A percentile compares a stretch with the other conserved stretches of the same genome.
Conservation (phyloP, 1,284 basidiomycete species). For the Cutaneotrichosporon curvatum region DNA sequence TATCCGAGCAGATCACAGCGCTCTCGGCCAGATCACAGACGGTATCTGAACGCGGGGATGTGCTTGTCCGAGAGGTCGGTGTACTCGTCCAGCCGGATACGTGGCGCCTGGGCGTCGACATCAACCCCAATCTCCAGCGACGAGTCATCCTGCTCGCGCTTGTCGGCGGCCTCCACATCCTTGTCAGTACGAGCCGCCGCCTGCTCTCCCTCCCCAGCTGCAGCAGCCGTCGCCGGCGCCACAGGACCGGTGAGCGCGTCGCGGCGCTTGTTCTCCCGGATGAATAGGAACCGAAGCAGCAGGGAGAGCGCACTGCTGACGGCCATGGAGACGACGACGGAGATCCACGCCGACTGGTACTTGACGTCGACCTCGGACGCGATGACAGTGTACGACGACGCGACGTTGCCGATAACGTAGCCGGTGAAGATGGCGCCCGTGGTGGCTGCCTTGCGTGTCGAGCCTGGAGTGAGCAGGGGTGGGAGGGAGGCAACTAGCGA, state of each 20-base stretch:
- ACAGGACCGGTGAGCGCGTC: slow-evolving; percentile 5
- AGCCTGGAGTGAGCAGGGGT: slow-evolving; percentile 18
- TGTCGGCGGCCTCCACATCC: slow-evolving; percentile 1
- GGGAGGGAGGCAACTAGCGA: too few relatives aligned
- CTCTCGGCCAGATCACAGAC: too few relatives aligned
- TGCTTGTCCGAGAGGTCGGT: slow-evolving; percentile 35
- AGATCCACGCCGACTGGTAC: slow-evolving; percentile 50
- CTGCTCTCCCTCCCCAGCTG: too few relatives aligned
- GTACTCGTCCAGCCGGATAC: slow-evolving; percentile 14
- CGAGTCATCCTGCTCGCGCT: background rate
- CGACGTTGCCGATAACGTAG: slow-evolving; percentile 45
- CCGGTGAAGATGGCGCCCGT: slow-evolving; percentile 46
- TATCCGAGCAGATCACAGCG: too few relatives aligned
- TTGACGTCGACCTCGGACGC: slow-evolving; percentile 38
- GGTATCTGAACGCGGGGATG: slow-evolving; percentile 31
- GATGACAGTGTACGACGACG: slow-evolving; percentile 43
- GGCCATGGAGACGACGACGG: slow-evolving; percentile 45
- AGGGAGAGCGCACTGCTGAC: slow-evolving; percentile 32
- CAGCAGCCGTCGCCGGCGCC: background rate
- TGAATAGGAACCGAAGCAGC: slow-evolving; percentile 35
- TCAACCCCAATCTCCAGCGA: too few relatives aligned
- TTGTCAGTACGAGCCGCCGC: background rate
- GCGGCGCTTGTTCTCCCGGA: slow-evolving; percentile 38
- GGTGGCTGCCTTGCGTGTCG: slow-evolving; percentile 49
- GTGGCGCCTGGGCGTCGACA: too few relatives aligned